phyloP scores from a whole-genome alignment of 345 rosid genomes.

The Moricandia arvensis region DNA sequence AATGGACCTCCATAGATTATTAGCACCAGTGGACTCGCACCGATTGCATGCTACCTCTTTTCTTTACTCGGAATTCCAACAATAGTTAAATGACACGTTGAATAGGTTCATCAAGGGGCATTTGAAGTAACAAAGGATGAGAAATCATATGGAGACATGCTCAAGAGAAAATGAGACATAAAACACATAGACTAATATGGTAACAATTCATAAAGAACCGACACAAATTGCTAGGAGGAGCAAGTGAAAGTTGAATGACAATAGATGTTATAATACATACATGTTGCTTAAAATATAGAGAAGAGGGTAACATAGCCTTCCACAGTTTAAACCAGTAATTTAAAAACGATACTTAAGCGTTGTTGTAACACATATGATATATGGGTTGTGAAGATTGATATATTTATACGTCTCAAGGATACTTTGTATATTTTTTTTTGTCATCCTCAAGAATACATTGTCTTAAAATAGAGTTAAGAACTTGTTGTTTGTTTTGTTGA shows the following conservation, averaged over 20 bases:
- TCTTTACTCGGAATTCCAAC: neutral
- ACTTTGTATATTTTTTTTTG: too few species aligned
- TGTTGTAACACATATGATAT: constrained; percentile 12
- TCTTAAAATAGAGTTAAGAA: neutral
- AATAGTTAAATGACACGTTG: neutral
- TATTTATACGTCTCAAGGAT: neutral
- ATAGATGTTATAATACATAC: constrained; percentile 17
- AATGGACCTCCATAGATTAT: constrained; percentile 8
- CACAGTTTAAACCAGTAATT: constrained; percentile 8
- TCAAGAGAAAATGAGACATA: neutral
- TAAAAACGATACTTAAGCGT: constrained; percentile 19
- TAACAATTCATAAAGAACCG: neutral
- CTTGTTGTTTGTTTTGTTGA: neutral
- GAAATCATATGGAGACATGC: neutral
- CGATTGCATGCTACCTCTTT: neutral
- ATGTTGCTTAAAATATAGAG: neutral
- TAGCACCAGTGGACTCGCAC: constrained; percentile 3
- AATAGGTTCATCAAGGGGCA: neutral
- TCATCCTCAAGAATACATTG: neutral
- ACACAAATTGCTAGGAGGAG: constrained; percentile 1
- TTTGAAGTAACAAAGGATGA: neutral
- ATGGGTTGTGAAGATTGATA: neutral
- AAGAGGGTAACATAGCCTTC: constrained; percentile 21
- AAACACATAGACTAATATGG: neutral
- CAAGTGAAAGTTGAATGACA: constrained; percentile 11